Evolutionary conservation across 1,284 basidiomycete species (phyloP).

Genomic region (Pterula multifida): DNA sequence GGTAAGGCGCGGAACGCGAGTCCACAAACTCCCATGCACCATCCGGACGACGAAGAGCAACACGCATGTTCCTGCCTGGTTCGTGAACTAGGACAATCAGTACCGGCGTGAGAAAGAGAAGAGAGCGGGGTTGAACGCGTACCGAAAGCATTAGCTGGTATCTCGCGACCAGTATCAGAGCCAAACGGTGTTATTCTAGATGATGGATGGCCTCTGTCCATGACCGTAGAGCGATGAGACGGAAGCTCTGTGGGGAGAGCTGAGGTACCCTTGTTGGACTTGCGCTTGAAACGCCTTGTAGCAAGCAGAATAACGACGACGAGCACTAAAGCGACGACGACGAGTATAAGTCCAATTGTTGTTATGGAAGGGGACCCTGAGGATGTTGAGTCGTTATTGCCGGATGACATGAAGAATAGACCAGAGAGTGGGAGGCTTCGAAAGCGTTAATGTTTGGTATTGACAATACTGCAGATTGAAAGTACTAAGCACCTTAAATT

Average conservation of each 20-base stretch:
- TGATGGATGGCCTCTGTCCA: background rate
- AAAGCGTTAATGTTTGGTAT: too few species aligned
- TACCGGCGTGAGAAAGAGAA: background rate
- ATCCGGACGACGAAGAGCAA: background rate
- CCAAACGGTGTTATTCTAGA: background rate
- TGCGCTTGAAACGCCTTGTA: background rate
- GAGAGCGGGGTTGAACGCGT: background rate
- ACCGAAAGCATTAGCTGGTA: background rate
- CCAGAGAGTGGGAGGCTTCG: background rate
- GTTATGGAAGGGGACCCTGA: background rate
- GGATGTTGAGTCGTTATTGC: background rate
- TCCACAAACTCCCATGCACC: slow-evolving; percentile 1
- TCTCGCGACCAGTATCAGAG: background rate
- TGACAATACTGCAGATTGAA: too few species aligned
- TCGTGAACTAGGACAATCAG: background rate
- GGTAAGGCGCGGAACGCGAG: background rate
- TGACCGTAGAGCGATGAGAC: background rate
- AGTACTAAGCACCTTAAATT: background rate
- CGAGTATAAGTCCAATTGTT: background rate
- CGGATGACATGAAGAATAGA: background rate
- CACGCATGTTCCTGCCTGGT: background rate
- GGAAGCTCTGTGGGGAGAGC: background rate
- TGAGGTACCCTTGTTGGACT: background rate
- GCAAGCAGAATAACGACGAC: background rate
- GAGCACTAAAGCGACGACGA: background rate